A percentile compares a stretch with the other conserved stretches of the same genome.
Conservation (phyloP, 305 asterid species). For the Fraxinus ornus region DNA sequence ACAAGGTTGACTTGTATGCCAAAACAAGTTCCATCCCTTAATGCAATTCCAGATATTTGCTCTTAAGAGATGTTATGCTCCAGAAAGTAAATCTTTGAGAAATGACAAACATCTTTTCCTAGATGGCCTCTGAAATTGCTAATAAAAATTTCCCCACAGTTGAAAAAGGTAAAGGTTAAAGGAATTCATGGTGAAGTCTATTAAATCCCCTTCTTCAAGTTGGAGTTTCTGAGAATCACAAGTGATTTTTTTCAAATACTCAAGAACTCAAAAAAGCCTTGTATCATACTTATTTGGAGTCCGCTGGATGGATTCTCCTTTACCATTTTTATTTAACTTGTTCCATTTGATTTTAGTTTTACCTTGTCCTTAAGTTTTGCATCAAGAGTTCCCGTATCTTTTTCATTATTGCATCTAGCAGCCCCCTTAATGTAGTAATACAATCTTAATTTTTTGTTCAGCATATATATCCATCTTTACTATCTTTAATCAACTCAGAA, state of each 20-base stretch:
- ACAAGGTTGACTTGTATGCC: background rate
- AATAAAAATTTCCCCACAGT: background rate
- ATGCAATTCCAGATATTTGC: background rate
- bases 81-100: background rate
- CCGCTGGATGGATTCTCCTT: background rate
- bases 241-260: background rate
- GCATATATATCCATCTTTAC: background rate
- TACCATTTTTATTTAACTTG: background rate
- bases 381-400: background rate
- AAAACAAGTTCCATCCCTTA: background rate
- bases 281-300: background rate
- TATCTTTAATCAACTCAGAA: background rate
- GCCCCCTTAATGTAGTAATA: background rate
- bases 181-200: background rate
- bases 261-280: background rate
- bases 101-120: background rate
- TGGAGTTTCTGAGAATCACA: background rate
- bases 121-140: background rate
- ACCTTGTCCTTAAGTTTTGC: background rate
- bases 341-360: background rate
- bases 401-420: background rate
- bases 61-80: slow-evolving; percentile 4
- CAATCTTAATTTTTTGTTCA: background rate
- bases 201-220: background rate
- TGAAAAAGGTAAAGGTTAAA: background rate